Conservation (phyloP, 208 protist species). For the Leishmania guyanensis region DNA sequence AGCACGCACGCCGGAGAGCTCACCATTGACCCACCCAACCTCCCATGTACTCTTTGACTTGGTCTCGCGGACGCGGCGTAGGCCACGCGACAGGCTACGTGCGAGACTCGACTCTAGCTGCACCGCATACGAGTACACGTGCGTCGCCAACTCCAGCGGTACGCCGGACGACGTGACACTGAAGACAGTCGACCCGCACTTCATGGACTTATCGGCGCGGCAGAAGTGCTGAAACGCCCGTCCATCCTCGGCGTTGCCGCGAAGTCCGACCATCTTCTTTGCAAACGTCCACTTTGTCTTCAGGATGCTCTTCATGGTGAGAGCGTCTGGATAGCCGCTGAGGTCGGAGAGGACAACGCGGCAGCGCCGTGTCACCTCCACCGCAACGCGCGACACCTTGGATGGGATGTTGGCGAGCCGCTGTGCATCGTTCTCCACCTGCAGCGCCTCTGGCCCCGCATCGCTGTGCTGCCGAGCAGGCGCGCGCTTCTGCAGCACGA, state of each 20-base stretch:
- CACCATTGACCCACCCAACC: conserved; percentile 85
- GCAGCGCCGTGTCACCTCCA: conserved; percentile 39
- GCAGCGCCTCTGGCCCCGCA: conserved; percentile 57
- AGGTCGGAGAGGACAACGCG: conserved; percentile 77
- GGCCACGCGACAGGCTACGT: conserved; percentile 39
- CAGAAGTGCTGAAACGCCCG: conserved; percentile 69
- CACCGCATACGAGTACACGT: conserved; percentile 83
- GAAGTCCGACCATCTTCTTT: conserved; percentile 80
- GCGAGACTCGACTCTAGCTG: conserved; percentile 69
- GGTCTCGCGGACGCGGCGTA: conserved; percentile 65
- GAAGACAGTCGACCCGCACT: conserved; percentile 78
- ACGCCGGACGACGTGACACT: conserved; percentile 27
- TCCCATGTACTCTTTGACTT: conserved; percentile 79
- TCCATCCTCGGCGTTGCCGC: conserved; percentile 57
- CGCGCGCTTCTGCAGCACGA: conserved; percentile 62
- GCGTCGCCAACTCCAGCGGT: conserved; percentile 76
- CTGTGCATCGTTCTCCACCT: conserved; percentile 83
- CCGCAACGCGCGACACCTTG: conserved; percentile 48
- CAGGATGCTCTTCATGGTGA: conserved; percentile 63
- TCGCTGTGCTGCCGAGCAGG: conserved; percentile 59
- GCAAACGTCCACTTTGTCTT: conserved; percentile 68
- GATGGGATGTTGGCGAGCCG: conserved; percentile 85
- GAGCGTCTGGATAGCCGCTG: conserved; percentile 66
- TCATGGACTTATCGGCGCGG: conserved; percentile 72
- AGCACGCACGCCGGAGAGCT: conserved; percentile 38